Conservation (phyloP, 768 basidiomycete species). For the Dentipellis sp. region DNA sequence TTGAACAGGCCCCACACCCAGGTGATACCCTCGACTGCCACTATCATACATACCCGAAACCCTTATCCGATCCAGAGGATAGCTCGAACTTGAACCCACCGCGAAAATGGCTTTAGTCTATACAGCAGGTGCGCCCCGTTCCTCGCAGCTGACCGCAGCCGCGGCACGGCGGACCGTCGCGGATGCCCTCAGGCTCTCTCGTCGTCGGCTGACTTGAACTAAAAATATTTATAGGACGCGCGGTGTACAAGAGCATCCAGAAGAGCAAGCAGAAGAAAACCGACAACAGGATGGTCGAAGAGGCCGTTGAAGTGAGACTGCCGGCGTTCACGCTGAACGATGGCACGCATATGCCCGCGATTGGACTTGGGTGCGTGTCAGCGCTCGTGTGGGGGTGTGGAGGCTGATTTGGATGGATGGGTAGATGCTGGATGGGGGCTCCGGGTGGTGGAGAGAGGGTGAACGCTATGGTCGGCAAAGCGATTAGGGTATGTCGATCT, state of each 20-base stretch:
- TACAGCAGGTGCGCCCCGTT: background rate
- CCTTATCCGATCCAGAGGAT: too few species aligned
- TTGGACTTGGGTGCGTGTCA: conserved; percentile 1
- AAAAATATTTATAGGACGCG: background rate
- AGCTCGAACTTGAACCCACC: too few species aligned
- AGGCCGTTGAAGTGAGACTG: background rate
- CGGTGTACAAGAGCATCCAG: background rate
- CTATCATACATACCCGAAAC: too few species aligned
- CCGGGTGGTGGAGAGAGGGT: conserved; percentile 4
- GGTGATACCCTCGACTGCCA: too few species aligned
- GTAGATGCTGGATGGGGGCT: conserved; percentile 11
- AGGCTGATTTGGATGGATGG: background rate
- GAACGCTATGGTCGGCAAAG: conserved; percentile 6
- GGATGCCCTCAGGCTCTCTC: too few species aligned
- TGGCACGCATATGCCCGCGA: conserved; percentile 1
- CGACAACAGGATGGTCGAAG: background rate
- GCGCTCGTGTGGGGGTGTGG: too few species aligned
- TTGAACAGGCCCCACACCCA: too few species aligned
- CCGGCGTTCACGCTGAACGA: conserved; percentile 1
- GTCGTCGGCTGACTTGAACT: background rate
- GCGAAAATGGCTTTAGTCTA: too few species aligned
- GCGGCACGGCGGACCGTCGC: background rate
- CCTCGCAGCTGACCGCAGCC: background rate
- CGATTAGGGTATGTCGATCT: conserved; percentile 1
- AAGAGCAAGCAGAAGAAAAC: background rate